These are phyloP conservation scores for Aspergillus mulundensis DNA, from an alignment of 495 filamentous ascomycete species.

Conservation along the genomic window DNA sequence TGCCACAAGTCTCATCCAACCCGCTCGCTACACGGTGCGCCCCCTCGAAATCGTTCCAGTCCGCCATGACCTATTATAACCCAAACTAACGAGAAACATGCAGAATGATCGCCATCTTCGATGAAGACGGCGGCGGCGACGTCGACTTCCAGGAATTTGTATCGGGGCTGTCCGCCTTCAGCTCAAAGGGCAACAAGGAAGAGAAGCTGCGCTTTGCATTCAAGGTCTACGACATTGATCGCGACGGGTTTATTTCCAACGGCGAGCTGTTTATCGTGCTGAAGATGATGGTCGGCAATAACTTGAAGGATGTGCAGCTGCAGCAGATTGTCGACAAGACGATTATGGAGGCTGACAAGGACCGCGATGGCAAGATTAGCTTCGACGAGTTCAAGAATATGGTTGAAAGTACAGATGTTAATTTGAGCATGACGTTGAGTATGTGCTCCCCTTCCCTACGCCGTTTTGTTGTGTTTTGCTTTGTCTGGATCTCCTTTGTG, in stretches of 20 bases:
- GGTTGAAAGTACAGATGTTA: constrained; percentile 97
- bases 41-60: neutral
- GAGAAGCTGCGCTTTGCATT: constrained; percentile 98
- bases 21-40: constrained; percentile 85
- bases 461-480: neutral
- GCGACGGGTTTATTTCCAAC: constrained; percentile 98
- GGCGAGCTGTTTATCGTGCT: constrained; percentile 98
- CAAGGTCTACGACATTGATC: constrained; percentile 99
- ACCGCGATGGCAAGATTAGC: constrained; percentile 95
- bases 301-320: constrained; percentile 97
- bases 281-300: constrained; percentile 99
- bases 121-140: constrained; percentile 96
- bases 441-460: constrained; percentile 15
- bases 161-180: constrained; percentile 90
- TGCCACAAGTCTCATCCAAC: constrained; percentile 97
- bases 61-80: too few species aligned
- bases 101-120: constrained; percentile 99
- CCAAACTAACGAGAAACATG: neutral
- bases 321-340: constrained; percentile 98
- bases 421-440: constrained; percentile 97
- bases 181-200: constrained; percentile 96
- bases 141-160: constrained; percentile 99
- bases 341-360: constrained; percentile 98
- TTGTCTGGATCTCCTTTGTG: too few species aligned
- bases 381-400: constrained; percentile 99